Conservation (phyloP, 768 basidiomycete genomes). For the Harrya chromipes region DNA sequence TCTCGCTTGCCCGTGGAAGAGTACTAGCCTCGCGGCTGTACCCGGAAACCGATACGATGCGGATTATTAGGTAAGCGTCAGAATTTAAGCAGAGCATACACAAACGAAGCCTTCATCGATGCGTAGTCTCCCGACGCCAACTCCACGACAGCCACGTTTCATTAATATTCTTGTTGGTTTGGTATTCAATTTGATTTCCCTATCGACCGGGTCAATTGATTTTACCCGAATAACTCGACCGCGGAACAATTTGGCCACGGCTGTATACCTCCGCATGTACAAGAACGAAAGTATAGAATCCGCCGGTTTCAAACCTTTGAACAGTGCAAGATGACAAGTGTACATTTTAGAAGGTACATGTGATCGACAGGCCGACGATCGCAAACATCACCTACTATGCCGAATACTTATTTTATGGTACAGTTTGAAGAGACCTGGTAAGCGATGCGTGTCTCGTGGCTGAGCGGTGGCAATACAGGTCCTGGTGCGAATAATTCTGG, state of each 20-base stretch:
- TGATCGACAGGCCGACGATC: conserved; percentile 42
- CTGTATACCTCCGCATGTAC: conserved; percentile 50
- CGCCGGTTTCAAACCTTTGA: conserved; percentile 50
- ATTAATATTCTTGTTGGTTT: no score
- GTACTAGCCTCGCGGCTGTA: conserved; percentile 49
- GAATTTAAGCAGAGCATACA: background rate
- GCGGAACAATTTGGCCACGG: conserved; percentile 58
- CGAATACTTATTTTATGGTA: conserved; percentile 52
- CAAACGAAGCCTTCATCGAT: background rate
- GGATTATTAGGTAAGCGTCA: conserved; percentile 45
- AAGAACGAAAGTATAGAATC: conserved; percentile 58
- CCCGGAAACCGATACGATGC: conserved; percentile 41
- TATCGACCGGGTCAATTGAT: background rate
- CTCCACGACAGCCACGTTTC: conserved; percentile 26
- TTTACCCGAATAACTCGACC: conserved; percentile 38
- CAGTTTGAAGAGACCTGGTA: background rate
- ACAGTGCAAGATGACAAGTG: conserved; percentile 15
- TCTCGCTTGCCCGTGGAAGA: conserved; percentile 64
- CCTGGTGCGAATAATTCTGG: conserved; percentile 46
- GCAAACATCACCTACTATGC: conserved; percentile 56
- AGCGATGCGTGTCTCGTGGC: background rate
- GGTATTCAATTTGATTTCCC: no score
- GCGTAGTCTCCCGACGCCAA: conserved; percentile 58
- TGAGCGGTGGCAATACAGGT: conserved; percentile 28
- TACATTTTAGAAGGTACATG: conserved; percentile 16